Base-by-base conservation (phyloP, 768 basidiomycete species). In the Zangia roseola region DNA sequence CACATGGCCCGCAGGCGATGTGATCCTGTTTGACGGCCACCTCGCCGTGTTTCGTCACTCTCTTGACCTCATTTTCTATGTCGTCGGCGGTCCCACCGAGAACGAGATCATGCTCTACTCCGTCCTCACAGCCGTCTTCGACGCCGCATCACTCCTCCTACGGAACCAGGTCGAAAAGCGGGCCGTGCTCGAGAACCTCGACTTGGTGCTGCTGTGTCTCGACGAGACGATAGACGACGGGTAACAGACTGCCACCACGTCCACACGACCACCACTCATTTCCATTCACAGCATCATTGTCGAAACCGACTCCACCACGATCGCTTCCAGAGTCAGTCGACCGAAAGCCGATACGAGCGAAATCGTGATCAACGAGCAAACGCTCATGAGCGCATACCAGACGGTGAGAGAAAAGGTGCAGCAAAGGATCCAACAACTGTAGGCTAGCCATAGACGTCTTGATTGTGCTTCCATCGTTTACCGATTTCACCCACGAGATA, bases 191-290 rank as follows among this genome's bases (percentile, higher is more conserved):
- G 97, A 98, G 74, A 97, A 93, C 69, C 71, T 98, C 40, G 97
- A 98, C 70, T 62, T 98, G 46, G 91, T 97, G 10, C 68, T 98
- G 43, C 72, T 99, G 20, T 94, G 94, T 60, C 72, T 97, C 43
- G 97, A 98, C 69, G 97, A 99, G 74, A 95, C 93, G 3, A 84
- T 98, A 50, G 97, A 99, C 69, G 94, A 99, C 64, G 97, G 97
- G 95, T 97, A 68, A 59, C 84, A 76, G 2, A 25, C 35, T 33
- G 37, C 38, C 30, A 16, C 44, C 21, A 45, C 21, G 1, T 25
- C 34, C 10, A 17, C 35, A 39, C 40, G 23, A 26, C 12, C 6
- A 8, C 31, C 2, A 10, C 54, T 56, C 57, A 66, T 50, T 4
- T 35, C 53, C 39, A 40, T 35, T 47, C 16, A 25, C 64, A 97